Conservation (phyloP, 163 green algal genomes). For the Chloromonas sp. region DNA sequence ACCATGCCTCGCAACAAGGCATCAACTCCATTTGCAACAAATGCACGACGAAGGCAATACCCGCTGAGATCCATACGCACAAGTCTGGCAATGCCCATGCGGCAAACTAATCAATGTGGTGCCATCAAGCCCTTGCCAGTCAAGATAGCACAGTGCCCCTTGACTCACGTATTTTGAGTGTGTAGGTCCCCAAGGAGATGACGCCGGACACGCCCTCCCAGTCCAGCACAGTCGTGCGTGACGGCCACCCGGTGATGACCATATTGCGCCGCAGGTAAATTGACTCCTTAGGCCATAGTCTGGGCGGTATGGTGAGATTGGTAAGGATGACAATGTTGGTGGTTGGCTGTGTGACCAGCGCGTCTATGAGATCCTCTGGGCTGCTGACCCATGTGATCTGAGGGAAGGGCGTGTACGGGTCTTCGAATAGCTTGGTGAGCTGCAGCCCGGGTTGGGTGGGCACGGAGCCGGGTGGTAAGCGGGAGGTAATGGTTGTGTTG, state of each 20-base stretch:
- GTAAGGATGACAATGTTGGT: background rate
- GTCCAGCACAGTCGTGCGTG: background rate
- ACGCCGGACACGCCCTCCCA: background rate
- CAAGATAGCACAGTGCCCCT: background rate
- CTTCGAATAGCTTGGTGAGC: background rate
- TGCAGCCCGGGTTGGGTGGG: background rate
- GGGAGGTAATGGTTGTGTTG: background rate
- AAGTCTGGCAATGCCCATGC: background rate
- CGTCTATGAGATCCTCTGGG: background rate
- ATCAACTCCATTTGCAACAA: background rate
- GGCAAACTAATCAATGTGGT: background rate
- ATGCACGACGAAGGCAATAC: background rate
- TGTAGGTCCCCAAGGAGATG: background rate
- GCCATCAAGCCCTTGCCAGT: background rate
- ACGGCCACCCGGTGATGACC: constrained; percentile 3
- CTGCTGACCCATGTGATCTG: background rate
- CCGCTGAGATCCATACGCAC: background rate
- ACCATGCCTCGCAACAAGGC: background rate
- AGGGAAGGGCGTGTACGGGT: background rate
- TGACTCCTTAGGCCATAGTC: background rate
- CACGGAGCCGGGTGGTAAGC: background rate
- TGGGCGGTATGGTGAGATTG: background rate
- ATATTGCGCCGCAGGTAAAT: constrained; percentile 1
- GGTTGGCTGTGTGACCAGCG: background rate
- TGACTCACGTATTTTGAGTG: background rate